A percentile compares a stretch with the other conserved stretches of the same genome.
Evolutionary conservation across 106 monocot genomes (phyloP).

Genomic region (Narthecium ossifragum): DNA sequence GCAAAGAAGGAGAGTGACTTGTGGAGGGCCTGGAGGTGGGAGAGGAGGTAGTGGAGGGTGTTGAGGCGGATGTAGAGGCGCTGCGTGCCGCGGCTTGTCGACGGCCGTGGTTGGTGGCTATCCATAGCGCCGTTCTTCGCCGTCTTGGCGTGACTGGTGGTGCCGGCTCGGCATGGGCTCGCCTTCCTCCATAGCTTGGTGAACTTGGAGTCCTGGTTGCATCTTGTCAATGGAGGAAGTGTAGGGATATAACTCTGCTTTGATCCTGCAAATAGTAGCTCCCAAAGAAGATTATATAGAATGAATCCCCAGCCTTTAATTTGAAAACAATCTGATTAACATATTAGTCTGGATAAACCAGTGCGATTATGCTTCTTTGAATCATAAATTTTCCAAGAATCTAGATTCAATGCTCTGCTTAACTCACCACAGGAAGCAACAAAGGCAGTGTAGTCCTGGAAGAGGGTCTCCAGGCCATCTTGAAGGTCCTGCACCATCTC

Average conservation of each 20-base stretch:
- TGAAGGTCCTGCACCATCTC: conserved; percentile 61
- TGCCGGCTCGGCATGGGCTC: conserved; percentile 40
- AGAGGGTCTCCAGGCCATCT: conserved; percentile 55
- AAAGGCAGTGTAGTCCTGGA: conserved; percentile 73
- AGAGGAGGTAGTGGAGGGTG: conserved; percentile 60
- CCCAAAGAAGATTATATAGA: too few species aligned
- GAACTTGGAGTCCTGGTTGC: conserved; percentile 84
- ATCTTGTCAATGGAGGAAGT: conserved; percentile 75
- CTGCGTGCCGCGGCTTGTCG: conserved; percentile 64
- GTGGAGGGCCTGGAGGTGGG: conserved; percentile 45
- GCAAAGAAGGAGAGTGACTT: conserved; percentile 50
- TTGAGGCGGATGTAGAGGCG: conserved; percentile 71
- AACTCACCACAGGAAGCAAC: conserved; percentile 73
- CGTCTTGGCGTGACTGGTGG: neutral
- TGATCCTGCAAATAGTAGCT: conserved; percentile 58
- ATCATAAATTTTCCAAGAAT: too few species aligned
- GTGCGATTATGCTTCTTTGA: too few species aligned
- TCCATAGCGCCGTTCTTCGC: neutral
- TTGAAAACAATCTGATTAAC: too few species aligned
- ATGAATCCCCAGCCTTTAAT: too few species aligned
- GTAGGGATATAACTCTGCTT: conserved; percentile 74
- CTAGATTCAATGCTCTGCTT: neutral
- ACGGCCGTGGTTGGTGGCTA: conserved; percentile 41
- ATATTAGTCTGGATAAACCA: too few species aligned
- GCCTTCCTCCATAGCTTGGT: conserved; percentile 69